phyloP scores from a whole-genome alignment of 768 basidiomycete species.

The Trametes sanguinea region DNA sequence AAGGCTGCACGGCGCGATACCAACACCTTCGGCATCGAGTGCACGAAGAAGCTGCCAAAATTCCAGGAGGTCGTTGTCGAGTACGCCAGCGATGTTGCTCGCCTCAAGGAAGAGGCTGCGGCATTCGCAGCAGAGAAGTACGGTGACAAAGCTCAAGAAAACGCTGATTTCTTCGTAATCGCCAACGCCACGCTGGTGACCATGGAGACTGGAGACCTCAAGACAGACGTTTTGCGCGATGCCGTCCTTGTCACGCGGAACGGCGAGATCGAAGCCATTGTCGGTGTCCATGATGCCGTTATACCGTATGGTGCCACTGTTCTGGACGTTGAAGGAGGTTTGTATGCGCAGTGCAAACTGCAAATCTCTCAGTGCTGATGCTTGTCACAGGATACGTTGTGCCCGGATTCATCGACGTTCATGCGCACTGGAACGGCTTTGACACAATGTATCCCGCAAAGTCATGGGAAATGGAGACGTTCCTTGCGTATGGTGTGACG shows the following conservation, averaged over 20 bases:
- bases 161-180: slow-evolving; percentile 55
- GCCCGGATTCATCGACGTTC: slow-evolving; percentile 76
- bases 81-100: slow-evolving; percentile 60
- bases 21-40: slow-evolving; percentile 60
- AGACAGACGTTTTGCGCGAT: slow-evolving; percentile 51
- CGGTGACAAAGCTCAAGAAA: slow-evolving; percentile 24
- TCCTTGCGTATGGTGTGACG: slow-evolving; percentile 76
- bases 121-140: background rate
- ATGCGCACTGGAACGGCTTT: slow-evolving; percentile 73
- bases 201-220: slow-evolving; percentile 57
- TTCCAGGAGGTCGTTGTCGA: slow-evolving; percentile 60
- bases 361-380: background rate
- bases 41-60: slow-evolving; percentile 56
- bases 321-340: slow-evolving; percentile 66
- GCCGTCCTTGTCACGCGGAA: slow-evolving; percentile 56
- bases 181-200: slow-evolving; percentile 71
- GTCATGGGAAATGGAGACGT: slow-evolving; percentile 76
- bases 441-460: slow-evolving; percentile 53
- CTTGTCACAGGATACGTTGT: slow-evolving; percentile 53
- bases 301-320: slow-evolving; percentile 35
- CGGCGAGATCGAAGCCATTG: slow-evolving; percentile 51
- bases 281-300: slow-evolving; percentile 40
- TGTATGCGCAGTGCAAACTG: background rate
- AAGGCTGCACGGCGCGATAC: slow-evolving; percentile 50
- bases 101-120: slow-evolving; percentile 56